phyloP scores from a whole-genome alignment of 2,329 filamentous ascomycete species.

The Neoscytalidium dimidiatum region DNA sequence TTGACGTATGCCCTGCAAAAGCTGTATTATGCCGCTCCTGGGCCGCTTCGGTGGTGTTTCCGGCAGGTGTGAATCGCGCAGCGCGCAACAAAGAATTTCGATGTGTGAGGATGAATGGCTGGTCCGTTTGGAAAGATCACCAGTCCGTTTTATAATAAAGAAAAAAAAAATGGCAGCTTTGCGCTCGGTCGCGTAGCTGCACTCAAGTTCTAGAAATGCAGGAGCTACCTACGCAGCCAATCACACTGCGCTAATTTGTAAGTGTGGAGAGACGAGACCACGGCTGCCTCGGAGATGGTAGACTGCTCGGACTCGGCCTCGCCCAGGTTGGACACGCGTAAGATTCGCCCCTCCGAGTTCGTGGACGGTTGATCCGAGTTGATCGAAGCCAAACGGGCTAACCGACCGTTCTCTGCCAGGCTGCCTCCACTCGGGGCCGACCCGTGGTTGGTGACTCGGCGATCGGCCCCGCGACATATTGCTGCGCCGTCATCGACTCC shows the following conservation, averaged over 20 bases:
- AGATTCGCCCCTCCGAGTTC: not conserved
- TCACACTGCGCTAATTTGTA: not conserved
- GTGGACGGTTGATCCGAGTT: not conserved
- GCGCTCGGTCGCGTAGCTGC: not conserved
- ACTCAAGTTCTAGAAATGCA: not conserved
- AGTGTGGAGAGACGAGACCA: not conserved
- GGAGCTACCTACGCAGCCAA: not conserved
- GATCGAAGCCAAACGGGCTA: not conserved
- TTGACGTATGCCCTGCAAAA: not conserved
- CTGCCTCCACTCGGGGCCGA: not conserved
- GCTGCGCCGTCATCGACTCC: too few species aligned
- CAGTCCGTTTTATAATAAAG: not conserved
- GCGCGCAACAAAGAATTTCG: not conserved
- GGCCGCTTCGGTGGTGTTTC: slow-evolving; percentile 3
- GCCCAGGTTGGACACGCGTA: not conserved
- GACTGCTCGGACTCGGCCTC: not conserved
- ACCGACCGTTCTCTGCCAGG: not conserved
- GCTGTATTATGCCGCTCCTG: not conserved
- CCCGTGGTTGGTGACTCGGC: not conserved
- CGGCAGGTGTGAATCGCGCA: not conserved
- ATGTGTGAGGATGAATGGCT: not conserved
- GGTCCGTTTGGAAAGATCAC: not conserved
- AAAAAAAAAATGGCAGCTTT: not conserved
- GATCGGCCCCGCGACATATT: too few species aligned
- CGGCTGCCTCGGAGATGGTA: not conserved